Base-by-base conservation (phyloP, 805 yeast genomes). In the Candida maris region DNA sequence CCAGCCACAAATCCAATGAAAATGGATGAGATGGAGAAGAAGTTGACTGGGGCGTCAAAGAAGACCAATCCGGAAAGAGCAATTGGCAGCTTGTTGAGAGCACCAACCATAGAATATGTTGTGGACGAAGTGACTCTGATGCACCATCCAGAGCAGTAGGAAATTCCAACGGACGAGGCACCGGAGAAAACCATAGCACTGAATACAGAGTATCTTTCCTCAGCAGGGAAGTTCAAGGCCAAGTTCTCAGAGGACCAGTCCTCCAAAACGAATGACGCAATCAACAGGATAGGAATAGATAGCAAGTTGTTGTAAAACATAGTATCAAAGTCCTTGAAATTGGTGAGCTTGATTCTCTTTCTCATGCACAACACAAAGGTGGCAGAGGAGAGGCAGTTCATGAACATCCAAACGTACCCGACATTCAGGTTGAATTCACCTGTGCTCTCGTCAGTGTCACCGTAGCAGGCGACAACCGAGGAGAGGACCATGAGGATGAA, bases 81-180 rank as follows among this genome's bases (percentile, higher is more conserved):
- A 57, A 93, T 87, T 59, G 98, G 98, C 55, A 93, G 79, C 70
- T 93, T 93, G 79, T 93, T 93, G 65, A 93, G 77, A 37, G 98
- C 98, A 64, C 98, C 98, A 41, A 93, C 97, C 98, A 93, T 93
- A 37, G 96, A 87, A 71, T 93, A 93, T 38, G 98, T 93, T 38
- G 98, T 93, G 19, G 97, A 89, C 16, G 97, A 87, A 29, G 98
- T 93, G 47, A 93, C 97, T 71, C 98, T 86, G 49, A 93, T 95
- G 77, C 98, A 93, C 98, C 98, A 93, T 44, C 97, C 98, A 9
- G 97, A 88, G 67, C 96, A 87, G 77, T 93, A 93, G 30, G 97
- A 91, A 62, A 93, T 93, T 70, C 95, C 97, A 36, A 93, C 95
- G 21, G 97, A 83, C 30, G 95, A 82, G 51, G 85, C 77, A 65